phyloP scores from a whole-genome alignment of 2,329 filamentous ascomycete species.

The Zasmidium angulare region DNA sequence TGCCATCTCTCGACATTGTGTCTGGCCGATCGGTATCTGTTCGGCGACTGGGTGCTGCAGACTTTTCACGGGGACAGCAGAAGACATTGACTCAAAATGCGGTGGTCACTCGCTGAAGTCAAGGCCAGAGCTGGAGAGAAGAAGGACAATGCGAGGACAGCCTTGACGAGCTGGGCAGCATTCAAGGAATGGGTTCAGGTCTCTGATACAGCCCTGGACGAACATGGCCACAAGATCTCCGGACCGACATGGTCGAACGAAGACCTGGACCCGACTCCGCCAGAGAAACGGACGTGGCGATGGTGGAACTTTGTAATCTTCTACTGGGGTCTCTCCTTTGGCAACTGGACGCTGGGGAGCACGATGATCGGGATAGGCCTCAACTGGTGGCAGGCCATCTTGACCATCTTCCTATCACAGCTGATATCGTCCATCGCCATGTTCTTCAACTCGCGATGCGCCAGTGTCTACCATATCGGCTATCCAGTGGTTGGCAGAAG shows the following conservation, averaged over 20 bases:
- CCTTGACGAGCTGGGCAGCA: conserved; percentile 24
- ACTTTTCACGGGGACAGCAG: neutral
- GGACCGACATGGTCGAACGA: conserved; percentile 38
- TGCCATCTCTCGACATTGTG: neutral
- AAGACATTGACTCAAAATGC: neutral
- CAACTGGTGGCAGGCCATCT: conserved; percentile 47
- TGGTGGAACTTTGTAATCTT: conserved; percentile 32
- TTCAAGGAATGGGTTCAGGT: conserved; percentile 27
- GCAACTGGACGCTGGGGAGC: conserved; percentile 44
- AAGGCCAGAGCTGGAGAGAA: conserved; percentile 2
- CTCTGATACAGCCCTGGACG: conserved; percentile 22
- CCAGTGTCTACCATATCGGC: conserved; percentile 32
- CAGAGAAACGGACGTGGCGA: conserved; percentile 21
- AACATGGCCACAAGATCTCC: conserved; percentile 26
- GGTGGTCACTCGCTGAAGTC: neutral
- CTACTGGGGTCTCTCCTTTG: conserved; percentile 40
- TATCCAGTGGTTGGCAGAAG: conserved; percentile 36
- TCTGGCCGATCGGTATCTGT: no score
- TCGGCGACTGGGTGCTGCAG: no score
- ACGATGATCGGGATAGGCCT: conserved; percentile 44
- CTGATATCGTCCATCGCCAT: conserved; percentile 45
- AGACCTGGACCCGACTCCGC: conserved; percentile 25
- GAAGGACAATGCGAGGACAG: conserved; percentile 3
- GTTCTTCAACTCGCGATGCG: conserved; percentile 47
- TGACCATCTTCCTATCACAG: conserved; percentile 47